phyloP scores from a whole-genome alignment of 169 alveolate genomes.

The Plasmodium vivax region DNA sequence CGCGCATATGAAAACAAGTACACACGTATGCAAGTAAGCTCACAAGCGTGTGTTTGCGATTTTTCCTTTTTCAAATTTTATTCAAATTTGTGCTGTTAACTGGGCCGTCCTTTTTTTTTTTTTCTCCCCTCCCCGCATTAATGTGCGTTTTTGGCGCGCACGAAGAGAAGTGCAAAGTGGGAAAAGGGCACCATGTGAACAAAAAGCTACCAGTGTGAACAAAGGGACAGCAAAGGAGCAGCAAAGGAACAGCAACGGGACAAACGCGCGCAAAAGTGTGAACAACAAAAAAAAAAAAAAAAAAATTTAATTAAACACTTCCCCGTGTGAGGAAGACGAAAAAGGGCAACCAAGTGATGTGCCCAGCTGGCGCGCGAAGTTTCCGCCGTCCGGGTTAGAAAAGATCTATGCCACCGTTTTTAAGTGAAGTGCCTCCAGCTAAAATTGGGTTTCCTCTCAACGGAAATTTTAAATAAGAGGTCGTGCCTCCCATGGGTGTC shows the following conservation, averaged over 20 bases:
- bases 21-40: not conserved
- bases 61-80: not conserved
- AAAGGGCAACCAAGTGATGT: not conserved
- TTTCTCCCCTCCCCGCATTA: not conserved
- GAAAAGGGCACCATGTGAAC: not conserved
- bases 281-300: not conserved
- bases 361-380: not conserved
- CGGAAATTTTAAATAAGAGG: not conserved
- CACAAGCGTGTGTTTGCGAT: not conserved
- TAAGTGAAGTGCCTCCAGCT: not conserved
- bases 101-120: not conserved
- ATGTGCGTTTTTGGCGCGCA: not conserved
- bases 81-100: not conserved
- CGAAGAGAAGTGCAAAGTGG: not conserved
- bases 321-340: not conserved
- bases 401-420: not conserved
- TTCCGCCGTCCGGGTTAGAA: not conserved
- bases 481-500: not conserved
- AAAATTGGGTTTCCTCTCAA: not conserved
- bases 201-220: not conserved
- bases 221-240: not conserved
- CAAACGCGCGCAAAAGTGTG: not conserved
- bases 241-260: too few relatives aligned
- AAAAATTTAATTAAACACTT: not conserved
- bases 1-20: not conserved